phyloP scores from a whole-genome alignment of 2,329 filamentous ascomycete species.

The Colletotrichum plurivorum region DNA sequence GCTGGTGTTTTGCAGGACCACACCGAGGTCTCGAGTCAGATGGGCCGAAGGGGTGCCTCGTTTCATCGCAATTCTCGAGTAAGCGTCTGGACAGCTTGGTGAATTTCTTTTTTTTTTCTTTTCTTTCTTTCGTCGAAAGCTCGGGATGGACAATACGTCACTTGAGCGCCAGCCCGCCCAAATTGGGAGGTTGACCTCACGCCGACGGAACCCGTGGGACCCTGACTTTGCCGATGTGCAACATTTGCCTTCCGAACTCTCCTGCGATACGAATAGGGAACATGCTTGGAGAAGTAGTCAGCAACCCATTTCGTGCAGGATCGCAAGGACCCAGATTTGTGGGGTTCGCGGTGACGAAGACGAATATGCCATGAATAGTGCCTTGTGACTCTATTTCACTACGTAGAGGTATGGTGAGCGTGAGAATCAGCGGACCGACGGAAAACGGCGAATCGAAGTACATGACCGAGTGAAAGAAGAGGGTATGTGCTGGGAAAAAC shows the following conservation, averaged over 20 bases:
- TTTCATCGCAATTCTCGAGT: slow-evolving; percentile 9
- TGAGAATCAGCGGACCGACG: not conserved
- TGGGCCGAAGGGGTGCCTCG: slow-evolving; percentile 3
- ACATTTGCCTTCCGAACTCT: slow-evolving; percentile 12
- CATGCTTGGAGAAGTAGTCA: slow-evolving; percentile 7
- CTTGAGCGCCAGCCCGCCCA: not conserved
- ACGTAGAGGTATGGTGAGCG: slow-evolving; percentile 3
- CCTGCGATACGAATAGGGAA: not conserved
- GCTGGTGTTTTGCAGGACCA: not conserved
- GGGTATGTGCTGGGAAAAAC: slow-evolving; percentile 36
- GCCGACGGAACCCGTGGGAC: slow-evolving; percentile 20
- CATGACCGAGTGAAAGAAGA: slow-evolving; percentile 30
- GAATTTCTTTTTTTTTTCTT: not conserved
- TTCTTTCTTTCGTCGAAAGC: not conserved
- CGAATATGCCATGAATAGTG: slow-evolving; percentile 24
- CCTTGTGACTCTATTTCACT: slow-evolving; percentile 36
- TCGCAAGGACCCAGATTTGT: not conserved
- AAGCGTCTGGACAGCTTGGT: not conserved
- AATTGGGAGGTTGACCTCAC: not conserved
- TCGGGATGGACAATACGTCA: slow-evolving; percentile 5
- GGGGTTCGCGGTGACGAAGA: slow-evolving; percentile 6
- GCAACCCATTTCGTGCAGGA: not conserved
- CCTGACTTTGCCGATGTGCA: slow-evolving; percentile 7
- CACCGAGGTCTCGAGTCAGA: slow-evolving; percentile 3
- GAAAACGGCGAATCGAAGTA: slow-evolving; percentile 2